Evolutionary conservation across 805 yeast species (phyloP), one percentile per base, ranked within the genome.

Genomic region (Schwanniomyces vanrijiae): DNA sequence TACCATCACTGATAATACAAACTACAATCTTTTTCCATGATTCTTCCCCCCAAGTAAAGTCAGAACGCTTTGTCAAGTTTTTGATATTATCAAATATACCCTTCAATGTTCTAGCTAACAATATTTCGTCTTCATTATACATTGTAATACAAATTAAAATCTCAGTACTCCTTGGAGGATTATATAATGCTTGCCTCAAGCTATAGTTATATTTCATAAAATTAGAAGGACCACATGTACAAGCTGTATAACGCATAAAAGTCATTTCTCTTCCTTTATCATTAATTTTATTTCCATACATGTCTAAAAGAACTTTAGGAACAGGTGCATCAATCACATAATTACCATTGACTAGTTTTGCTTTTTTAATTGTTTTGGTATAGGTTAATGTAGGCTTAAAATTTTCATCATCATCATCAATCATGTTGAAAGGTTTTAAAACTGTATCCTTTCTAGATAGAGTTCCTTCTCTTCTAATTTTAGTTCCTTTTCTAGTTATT

Each of bases 21-120:
- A 94, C 94, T 9, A 90, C 96, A 28, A 92, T 83, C 60, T 90
- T 92, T 56, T 91, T 90, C 98, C 98, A 92, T 0, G 96, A 83
- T 48, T 89, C 96, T 38, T 82, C 82, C n/a, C 98, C 98, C 99
- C 99, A 92, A 1, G 83, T 78, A 11, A 81, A 78, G 51, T 83
- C 78, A 26, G 84, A 75, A 50, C 87, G 78, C 44, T 83, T 78
- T 39, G 80, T 76, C 59, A 94, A 75, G 63, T 90, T 84, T 52
- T 82, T 77, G 53, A 92, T 86, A 64, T 94, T 92, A 48, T 88
- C 88, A 71, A 92, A 89, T 10, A 90, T 88, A 55, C 97, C 97
- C 61, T 88, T 88, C 54, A 92, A 74, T 4, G 97, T 91, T 56
- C 92, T 74, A 2, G 91, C 97, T 43, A 91, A 69, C 29, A 88